Evolutionary conservation across 2,329 filamentous ascomycete genomes (phyloP).

Genomic region (Beauveria bassiana): DNA sequence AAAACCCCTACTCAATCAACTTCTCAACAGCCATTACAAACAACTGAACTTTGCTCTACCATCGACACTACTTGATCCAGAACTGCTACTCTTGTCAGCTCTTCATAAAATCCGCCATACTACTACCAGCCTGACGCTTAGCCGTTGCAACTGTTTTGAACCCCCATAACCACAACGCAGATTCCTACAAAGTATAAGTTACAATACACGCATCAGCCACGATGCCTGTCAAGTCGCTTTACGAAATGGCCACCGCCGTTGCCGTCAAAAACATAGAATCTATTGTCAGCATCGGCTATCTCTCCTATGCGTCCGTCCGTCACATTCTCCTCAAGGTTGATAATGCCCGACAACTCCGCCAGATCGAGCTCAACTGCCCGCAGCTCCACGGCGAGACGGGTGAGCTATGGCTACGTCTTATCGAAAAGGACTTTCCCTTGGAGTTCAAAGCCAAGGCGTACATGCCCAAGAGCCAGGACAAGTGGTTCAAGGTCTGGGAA

Average conservation of each 20-base stretch:
- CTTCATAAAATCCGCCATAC: too few species aligned
- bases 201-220: not conserved
- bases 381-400: slow-evolving; percentile 63
- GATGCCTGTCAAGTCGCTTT: slow-evolving; percentile 42
- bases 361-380: slow-evolving; percentile 67
- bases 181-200: too few species aligned
- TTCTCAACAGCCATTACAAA: too few species aligned
- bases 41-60: too few species aligned
- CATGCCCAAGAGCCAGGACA: slow-evolving; percentile 55
- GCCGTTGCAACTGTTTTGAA: too few species aligned
- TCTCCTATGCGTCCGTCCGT: slow-evolving; percentile 55
- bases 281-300: slow-evolving; percentile 63
- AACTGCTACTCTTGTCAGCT: too few species aligned
- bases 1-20: too few species aligned
- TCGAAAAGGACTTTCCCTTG: slow-evolving; percentile 66
- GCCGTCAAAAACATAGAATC: slow-evolving; percentile 46
- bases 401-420: slow-evolving; percentile 73
- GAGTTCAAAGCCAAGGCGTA: slow-evolving; percentile 54
- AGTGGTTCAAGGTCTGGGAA: slow-evolving; percentile 73
- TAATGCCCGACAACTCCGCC: slow-evolving; percentile 64
- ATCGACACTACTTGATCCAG: too few species aligned
- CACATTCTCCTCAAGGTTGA: slow-evolving; percentile 65
- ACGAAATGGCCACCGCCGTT: slow-evolving; percentile 41
- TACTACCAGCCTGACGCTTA: too few species aligned
- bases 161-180: too few species aligned